Evolutionary conservation across 2,329 filamentous ascomycete genomes (phyloP), one percentile per base, ranked within the genome.

Genomic region (Xylariaceae sp.): DNA sequence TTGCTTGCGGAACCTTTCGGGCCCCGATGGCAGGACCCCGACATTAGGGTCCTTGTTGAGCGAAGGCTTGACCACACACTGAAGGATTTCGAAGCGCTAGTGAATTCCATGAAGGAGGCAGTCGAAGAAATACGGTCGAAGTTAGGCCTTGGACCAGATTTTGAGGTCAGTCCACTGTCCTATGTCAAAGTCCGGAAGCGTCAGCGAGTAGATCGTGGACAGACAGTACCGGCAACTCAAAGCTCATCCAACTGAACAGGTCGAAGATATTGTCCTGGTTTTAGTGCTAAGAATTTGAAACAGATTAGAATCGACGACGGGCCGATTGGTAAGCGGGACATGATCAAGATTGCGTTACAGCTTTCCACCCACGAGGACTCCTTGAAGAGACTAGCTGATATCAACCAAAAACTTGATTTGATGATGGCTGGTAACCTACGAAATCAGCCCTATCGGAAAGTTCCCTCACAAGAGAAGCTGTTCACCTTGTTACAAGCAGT

Each of bases 1-100:
- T 67, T 72, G 65, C 59, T 72, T 2, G 42, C 61, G 0, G 41
- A 65, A 3, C 64, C 68, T 0, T 66, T 68, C 1, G 69, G 68
- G 0, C 51, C 48, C 0, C 10, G 64, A 0, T 72, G 69, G 70
- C 53, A 58, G 1, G 62, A 58, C 1, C 40, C 59, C 0, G 26
- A 49, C 1, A 60, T 57, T 0, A 49, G 62, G 1, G 49, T 42
- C 0, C 65, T 54, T 43, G 63, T 72, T 0, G 47, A 60, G 1
- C 18, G 9, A 2, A 58, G 63, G 6, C 53, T 72, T 0, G 61
- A 19, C 57, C 62, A 0, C 58, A 55, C 4, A 18, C 30, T 49
- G n/a, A 48, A 26, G 0, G 42, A 57, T 0, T 71, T 72, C 12
- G 46, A 70, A 26, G 34, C 61, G 0, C 62, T 55, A 0, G 29